Conservation (phyloP, 1,284 basidiomycete species). For the Sporisorium iseilematis-ciliati region DNA sequence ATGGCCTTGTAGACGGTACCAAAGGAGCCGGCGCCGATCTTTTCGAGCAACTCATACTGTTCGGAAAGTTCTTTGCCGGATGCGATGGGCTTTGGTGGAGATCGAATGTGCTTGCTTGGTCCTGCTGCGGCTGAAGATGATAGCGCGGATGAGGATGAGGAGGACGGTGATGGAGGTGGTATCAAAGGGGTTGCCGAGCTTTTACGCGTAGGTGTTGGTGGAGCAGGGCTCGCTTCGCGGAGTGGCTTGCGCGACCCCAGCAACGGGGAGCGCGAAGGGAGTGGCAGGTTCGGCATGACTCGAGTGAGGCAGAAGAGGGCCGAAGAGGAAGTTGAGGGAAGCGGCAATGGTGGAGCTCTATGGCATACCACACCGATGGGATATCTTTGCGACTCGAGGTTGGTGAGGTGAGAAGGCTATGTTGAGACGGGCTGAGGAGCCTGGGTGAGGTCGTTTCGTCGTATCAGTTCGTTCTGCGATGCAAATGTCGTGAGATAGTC, state of each 20-base stretch:
- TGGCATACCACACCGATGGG: neutral
- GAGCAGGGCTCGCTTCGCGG: constrained; percentile 37
- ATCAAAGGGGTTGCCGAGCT: constrained; percentile 41
- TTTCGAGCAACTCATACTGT: constrained; percentile 90
- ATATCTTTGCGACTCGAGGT: too few relatives aligned
- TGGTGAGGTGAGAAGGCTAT: too few relatives aligned
- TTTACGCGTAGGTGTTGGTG: constrained; percentile 38
- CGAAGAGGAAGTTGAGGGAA: neutral
- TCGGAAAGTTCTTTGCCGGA: constrained; percentile 62
- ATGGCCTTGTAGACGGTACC: constrained; percentile 93
- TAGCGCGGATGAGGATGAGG: constrained; percentile 5
- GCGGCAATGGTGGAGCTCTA: neutral
- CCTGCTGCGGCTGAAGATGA: constrained; percentile 31
- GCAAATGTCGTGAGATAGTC: constrained; percentile 3
- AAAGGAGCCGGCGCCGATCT: constrained; percentile 96
- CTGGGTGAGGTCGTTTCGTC: neutral
- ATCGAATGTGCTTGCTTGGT: constrained; percentile 34
- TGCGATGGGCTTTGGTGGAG: constrained; percentile 39
- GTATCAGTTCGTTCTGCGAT: neutral
- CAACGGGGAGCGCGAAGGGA: constrained; percentile 58
- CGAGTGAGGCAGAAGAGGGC: neutral
- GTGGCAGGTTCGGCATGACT: constrained; percentile 52
- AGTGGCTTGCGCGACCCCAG: constrained; percentile 45
- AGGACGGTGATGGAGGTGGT: constrained; percentile 15
- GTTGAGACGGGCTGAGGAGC: too few relatives aligned